phyloP scores from a whole-genome alignment of 2,329 filamentous ascomycete species.

The Davidsoniella australis region DNA sequence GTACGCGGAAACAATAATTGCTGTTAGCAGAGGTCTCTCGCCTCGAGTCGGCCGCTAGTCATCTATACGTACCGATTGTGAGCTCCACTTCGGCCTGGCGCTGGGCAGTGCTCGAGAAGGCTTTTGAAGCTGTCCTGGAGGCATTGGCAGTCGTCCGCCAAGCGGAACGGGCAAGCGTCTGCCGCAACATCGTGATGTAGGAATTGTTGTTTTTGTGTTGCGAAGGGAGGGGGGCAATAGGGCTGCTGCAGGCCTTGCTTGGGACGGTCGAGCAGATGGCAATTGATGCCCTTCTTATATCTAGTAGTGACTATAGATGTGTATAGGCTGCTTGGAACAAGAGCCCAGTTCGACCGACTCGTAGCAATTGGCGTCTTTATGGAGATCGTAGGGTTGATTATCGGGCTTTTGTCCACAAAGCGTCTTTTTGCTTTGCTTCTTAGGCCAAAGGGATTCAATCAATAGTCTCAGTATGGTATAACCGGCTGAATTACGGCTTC shows the following conservation, averaged over 20 bases:
- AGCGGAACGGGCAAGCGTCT: slow-evolving; percentile 50
- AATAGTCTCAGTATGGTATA: background rate
- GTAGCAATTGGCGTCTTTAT: background rate
- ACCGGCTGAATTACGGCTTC: slow-evolving; percentile 20
- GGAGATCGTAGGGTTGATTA: slow-evolving; percentile 2
- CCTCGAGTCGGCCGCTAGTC: background rate
- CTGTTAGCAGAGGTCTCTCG: slow-evolving; percentile 19
- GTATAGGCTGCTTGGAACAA: background rate
- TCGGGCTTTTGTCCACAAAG: background rate
- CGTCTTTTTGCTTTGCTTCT: background rate
- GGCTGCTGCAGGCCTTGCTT: too few relatives aligned
- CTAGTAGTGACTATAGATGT: slow-evolving; percentile 1
- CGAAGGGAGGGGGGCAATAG: background rate
- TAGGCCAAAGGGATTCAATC: background rate
- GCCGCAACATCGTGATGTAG: slow-evolving; percentile 43
- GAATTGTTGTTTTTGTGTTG: background rate
- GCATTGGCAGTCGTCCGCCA: slow-evolving; percentile 44
- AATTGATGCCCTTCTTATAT: background rate
- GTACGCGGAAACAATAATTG: slow-evolving; percentile 11
- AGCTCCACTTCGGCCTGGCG: slow-evolving; percentile 87
- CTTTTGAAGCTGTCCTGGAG: slow-evolving; percentile 42
- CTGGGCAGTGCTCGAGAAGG: slow-evolving; percentile 65
- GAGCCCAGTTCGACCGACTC: background rate
- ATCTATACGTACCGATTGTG: slow-evolving; percentile 54
- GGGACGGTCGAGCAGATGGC: background rate